A percentile compares a stretch with the other conserved stretches of the same genome.
Conservation (phyloP, 495 filamentous ascomycete genomes). For the Echria macrotheca region DNA sequence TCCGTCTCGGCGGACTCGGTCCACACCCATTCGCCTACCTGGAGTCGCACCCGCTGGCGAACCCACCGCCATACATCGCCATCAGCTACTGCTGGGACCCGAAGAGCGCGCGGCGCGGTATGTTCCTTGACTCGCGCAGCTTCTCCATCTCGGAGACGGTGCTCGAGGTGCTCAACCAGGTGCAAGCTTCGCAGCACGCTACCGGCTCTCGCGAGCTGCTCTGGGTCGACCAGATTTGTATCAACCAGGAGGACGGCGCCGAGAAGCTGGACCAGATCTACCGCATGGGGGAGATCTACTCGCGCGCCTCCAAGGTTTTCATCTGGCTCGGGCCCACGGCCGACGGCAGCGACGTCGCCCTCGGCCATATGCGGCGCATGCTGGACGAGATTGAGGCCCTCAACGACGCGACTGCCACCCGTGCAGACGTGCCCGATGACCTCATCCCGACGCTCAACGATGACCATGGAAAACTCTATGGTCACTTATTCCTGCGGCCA, state of each 20-base stretch:
- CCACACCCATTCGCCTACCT: background rate
- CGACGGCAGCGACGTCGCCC: background rate
- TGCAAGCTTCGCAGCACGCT: background rate
- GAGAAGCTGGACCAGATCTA: conserved; percentile 21
- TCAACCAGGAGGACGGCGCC: conserved; percentile 20
- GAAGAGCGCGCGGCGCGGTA: background rate
- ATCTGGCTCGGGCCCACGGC: background rate
- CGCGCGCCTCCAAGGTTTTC: background rate
- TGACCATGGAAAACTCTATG: background rate
- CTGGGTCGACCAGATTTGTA: conserved; percentile 23
- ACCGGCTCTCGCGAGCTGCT: background rate
- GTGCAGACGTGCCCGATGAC: background rate
- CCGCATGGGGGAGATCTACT: conserved; percentile 25
- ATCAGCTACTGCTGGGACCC: background rate
- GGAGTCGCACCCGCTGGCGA: background rate
- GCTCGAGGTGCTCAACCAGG: background rate
- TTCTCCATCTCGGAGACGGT: background rate
- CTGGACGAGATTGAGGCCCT: background rate
- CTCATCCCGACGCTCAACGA: background rate
- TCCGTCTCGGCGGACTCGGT: background rate
- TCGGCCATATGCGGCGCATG: background rate
- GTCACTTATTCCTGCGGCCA: background rate
- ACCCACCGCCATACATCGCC: background rate
- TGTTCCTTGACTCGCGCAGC: background rate
- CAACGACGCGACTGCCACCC: background rate